Base-by-base conservation (phyloP, 1,284 basidiomycete species). In the Anthracocystis setariae region DNA sequence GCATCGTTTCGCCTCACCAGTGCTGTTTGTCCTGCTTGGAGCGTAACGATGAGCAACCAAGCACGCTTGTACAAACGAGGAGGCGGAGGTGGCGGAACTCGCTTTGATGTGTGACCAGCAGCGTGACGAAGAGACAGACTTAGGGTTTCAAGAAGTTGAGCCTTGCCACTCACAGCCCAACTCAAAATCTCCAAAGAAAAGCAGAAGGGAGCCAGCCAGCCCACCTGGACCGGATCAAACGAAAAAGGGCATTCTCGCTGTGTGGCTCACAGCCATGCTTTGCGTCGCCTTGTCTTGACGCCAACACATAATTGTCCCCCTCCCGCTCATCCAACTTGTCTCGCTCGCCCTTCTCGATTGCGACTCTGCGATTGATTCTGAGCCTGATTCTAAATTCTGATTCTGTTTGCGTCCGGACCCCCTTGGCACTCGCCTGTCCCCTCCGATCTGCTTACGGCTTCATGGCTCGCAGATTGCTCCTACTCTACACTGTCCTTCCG, bases 231-330 rank as follows among this genome's bases (percentile, higher is more conserved):
- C n/a, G n/a, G n/a, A n/a, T n/a, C n/a, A n/a, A n/a, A n/a, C n/a
- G n/a, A n/a, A n/a, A n/a, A n/a, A n/a, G n/a, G n/a, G n/a, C n/a
- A n/a, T n/a, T n/a, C n/a, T n/a, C 29, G 12, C 29, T 7, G 29
- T 29, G 29, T 12, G 29, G 29, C 29, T 29, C 29, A 29, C 29
- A n/a, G n/a, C n/a, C 21, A 17, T 21, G 40, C 40, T 42, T 33
- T 46, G 45, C 45, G 45, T 46, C 45, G 29, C 25, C 27, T 46
- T 25, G 27, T 32, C 45, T 46, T n/a, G 38, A 44, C 46, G 54
- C 40, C 54, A 57, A 57, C 54, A 46, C 54, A 57, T 57, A 44
- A 57, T 57, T 46, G 42, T 44, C 20, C 45, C 35, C n/a, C 21
- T 23, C 21, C 23, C 35, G 23, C 23, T 38, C 38, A 29, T 32